Conservation (phyloP, 2,329 filamentous ascomycete species). For the Diaporthe helianthi region DNA sequence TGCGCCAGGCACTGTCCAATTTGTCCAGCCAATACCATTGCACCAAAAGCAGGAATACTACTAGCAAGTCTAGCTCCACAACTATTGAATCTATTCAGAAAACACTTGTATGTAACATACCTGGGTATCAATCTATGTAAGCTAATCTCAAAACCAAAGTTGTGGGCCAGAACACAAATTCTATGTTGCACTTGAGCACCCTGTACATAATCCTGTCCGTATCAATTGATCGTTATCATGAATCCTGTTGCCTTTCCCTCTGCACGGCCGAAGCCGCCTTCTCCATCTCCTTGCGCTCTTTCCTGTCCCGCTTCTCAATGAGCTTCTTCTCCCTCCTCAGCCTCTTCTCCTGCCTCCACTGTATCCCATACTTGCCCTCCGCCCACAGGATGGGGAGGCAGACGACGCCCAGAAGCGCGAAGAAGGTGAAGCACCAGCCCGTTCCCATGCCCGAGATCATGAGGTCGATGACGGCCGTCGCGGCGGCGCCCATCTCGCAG, state of each 20-base stretch:
- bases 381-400: conserved; percentile 58
- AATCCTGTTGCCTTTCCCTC: not conserved
- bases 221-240: not conserved
- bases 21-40: not conserved
- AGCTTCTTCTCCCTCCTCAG: conserved; percentile 44
- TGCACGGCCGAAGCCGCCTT: conserved; percentile 14
- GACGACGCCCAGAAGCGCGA: conserved; percentile 57
- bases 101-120: not conserved
- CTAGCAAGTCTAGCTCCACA: not conserved
- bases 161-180: not conserved
- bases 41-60: not conserved
- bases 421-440: conserved; percentile 69
- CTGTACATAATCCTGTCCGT: not conserved
- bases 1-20: not conserved
- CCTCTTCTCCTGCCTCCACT: conserved; percentile 59
- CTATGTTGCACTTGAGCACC: conserved; percentile 1
- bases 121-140: conserved; percentile 18
- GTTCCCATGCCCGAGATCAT: conserved; percentile 64
- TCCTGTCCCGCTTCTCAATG: conserved; percentile 28
- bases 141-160: not conserved
- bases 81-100: not conserved
- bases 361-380: conserved; percentile 56
- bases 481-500: conserved; percentile 66
- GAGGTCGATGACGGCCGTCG: conserved; percentile 64
- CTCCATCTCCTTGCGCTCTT: conserved; percentile 23